A percentile compares a stretch with the other conserved stretches of the same genome.
Conservation (phyloP, 1,284 basidiomycete species). For the Mycena sp. region DNA sequence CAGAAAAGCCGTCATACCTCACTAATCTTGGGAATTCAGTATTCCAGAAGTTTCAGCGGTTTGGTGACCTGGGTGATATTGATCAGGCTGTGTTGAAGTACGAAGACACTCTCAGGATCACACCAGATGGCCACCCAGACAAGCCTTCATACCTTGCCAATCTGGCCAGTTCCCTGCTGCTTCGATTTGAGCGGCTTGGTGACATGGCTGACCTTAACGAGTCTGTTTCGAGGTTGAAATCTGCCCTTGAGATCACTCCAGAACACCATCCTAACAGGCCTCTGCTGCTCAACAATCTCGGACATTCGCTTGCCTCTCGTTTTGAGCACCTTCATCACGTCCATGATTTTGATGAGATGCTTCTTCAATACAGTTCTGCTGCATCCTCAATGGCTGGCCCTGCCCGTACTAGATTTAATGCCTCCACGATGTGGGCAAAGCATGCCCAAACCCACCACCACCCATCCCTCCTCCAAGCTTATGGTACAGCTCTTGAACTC, state of each 20-base stretch:
- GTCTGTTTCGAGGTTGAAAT: too few species aligned
- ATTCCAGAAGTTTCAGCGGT: background rate
- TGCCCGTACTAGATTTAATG: background rate
- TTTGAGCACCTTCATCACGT: background rate
- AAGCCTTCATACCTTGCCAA: too few species aligned
- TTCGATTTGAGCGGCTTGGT: too few species aligned
- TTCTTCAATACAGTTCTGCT: background rate
- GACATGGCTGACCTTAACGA: too few species aligned
- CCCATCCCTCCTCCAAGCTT: background rate
- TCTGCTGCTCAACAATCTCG: background rate
- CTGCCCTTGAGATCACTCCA: too few species aligned
- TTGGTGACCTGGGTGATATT: too few species aligned
- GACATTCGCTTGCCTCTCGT: background rate
- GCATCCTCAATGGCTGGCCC: slow-evolving; percentile 1
- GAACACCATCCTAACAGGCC: too few species aligned
- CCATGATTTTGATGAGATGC: background rate
- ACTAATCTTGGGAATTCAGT: background rate
- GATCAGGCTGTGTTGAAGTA: background rate
- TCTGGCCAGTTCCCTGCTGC: too few species aligned
- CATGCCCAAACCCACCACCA: background rate
- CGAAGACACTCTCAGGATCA: background rate
- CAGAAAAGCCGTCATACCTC: background rate
- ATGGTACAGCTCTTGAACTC: background rate
- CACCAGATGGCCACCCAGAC: background rate
- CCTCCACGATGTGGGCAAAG: background rate